Conservation (phyloP, 2,329 filamentous ascomycete species). For the Exserohilum rostratum region DNA sequence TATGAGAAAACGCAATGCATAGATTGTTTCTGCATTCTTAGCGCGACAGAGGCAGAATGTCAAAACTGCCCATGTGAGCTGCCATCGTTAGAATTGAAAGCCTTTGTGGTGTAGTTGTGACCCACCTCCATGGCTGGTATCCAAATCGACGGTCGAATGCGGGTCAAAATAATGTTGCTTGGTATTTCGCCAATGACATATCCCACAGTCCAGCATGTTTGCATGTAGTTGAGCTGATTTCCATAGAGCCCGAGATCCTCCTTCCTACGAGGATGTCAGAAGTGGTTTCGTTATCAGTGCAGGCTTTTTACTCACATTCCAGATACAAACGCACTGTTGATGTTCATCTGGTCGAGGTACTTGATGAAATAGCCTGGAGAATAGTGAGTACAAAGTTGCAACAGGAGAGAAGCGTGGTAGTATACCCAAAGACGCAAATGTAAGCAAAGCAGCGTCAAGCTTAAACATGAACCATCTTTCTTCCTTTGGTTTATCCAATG, state of each 20-base stretch:
- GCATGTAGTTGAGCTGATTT: constrained; percentile 50
- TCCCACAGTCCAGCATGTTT: constrained; percentile 65
- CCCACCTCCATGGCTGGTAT: constrained; percentile 17
- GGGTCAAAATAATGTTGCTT: constrained; percentile 32
- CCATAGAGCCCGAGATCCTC: constrained; percentile 32
- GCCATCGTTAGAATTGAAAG: neutral
- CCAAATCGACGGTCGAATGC: constrained; percentile 17
- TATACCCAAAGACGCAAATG: constrained; percentile 53
- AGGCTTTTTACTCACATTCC: constrained; percentile 19
- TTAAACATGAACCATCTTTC: constrained; percentile 35
- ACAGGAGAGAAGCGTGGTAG: neutral
- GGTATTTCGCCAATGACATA: constrained; percentile 54
- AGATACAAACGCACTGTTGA: constrained; percentile 35
- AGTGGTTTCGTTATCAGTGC: accelerated
- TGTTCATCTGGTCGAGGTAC: constrained; percentile 32
- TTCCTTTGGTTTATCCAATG: constrained; percentile 25
- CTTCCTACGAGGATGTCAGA: constrained; percentile 12
- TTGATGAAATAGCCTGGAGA: constrained; percentile 19
- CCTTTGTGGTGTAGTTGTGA: neutral
- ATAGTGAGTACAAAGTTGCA: neutral
- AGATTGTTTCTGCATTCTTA: constrained; percentile 10
- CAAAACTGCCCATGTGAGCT: constrained; percentile 13
- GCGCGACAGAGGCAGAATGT: constrained; percentile 11
- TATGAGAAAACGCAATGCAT: constrained; percentile 22
- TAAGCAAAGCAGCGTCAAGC: constrained; percentile 51